Conservation (phyloP, 2,329 filamentous ascomycete genomes). For the Zopfia rhizophila region DNA sequence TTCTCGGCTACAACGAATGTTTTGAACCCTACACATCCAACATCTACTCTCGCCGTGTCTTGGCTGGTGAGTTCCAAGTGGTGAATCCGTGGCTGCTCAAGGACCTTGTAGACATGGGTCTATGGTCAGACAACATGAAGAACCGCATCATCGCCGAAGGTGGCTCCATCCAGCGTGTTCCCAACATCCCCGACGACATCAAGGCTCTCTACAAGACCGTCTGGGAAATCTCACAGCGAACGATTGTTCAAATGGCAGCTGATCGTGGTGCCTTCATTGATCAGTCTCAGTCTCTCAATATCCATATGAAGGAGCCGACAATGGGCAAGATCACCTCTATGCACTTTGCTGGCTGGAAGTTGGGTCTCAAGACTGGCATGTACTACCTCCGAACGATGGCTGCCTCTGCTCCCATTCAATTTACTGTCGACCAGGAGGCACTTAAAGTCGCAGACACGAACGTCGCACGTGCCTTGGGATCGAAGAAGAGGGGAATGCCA, state of each 20-base stretch:
- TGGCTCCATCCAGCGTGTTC: constrained; percentile 95
- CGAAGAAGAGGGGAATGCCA: constrained; percentile 76
- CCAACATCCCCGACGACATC: constrained; percentile 94
- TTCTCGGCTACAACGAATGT: constrained; percentile 98
- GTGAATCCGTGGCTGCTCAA: constrained; percentile 99
- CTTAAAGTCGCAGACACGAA: constrained; percentile 88
- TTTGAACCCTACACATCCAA: constrained; percentile 99
- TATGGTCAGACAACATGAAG: constrained; percentile 99
- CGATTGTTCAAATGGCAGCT: constrained; percentile 96
- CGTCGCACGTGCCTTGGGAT: constrained; percentile 69
- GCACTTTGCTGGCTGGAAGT: constrained; percentile 99
- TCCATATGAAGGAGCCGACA: constrained; percentile 98
- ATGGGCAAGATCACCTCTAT: constrained; percentile 99
- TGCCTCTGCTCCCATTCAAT: constrained; percentile 95
- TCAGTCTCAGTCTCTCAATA: constrained; percentile 98
- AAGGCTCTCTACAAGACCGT: constrained; percentile 99
- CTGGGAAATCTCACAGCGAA: constrained; percentile 98
- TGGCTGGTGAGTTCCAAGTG: constrained; percentile 98
- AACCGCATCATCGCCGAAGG: constrained; percentile 99
- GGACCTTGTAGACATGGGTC: constrained; percentile 95
- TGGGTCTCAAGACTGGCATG: constrained; percentile 99
- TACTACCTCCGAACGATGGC: constrained; percentile 99
- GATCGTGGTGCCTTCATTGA: constrained; percentile 99
- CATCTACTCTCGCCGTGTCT: constrained; percentile 98
- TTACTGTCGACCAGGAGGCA: constrained; percentile 97